These are phyloP conservation scores for Talaromyces sp. DNA, from an alignment of 2,329 filamentous ascomycete genomes.

Conservation along the genomic window DNA sequence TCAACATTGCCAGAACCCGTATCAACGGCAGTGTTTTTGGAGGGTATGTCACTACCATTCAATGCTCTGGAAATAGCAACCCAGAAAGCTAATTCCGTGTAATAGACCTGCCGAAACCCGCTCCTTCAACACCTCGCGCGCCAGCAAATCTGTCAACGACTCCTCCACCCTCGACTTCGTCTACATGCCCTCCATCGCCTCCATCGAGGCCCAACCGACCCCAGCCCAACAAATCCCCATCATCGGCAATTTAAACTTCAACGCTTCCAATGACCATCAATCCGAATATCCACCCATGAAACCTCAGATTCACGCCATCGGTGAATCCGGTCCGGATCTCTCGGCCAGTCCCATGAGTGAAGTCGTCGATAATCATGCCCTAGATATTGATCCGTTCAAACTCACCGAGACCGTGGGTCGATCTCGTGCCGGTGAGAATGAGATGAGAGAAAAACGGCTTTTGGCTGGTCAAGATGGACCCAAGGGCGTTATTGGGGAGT, in stretches of 20 bases:
- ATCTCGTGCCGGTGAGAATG: conserved; percentile 34
- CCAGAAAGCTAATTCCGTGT: background rate
- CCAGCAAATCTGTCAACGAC: conserved; percentile 53
- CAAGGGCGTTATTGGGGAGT: conserved; percentile 30
- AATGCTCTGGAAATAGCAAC: background rate
- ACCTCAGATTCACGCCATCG: conserved; percentile 53
- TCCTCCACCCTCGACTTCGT: conserved; percentile 59
- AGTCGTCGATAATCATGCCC: conserved; percentile 51
- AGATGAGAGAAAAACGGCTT: conserved; percentile 24
- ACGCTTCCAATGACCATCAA: conserved; percentile 8
- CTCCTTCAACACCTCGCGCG: conserved; percentile 58
- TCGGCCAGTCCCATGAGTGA: conserved; percentile 54
- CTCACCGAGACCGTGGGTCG: conserved; percentile 48
- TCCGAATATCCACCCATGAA: conserved; percentile 42
- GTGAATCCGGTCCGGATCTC: conserved; percentile 39
- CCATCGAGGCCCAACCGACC: conserved; percentile 30
- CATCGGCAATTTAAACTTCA: conserved; percentile 36
- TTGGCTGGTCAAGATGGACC: conserved; percentile 24
- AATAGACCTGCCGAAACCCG: conserved; percentile 30
- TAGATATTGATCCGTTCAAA: conserved; percentile 54
- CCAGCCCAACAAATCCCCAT: conserved; percentile 46
- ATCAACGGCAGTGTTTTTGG: conserved; percentile 41
- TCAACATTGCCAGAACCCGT: conserved; percentile 50
- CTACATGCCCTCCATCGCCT: conserved; percentile 52
- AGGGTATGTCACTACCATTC: conserved; percentile 26